These are phyloP conservation scores for Sisymbrium irio DNA, from an alignment of 345 rosid species.

Conservation along the genomic window DNA sequence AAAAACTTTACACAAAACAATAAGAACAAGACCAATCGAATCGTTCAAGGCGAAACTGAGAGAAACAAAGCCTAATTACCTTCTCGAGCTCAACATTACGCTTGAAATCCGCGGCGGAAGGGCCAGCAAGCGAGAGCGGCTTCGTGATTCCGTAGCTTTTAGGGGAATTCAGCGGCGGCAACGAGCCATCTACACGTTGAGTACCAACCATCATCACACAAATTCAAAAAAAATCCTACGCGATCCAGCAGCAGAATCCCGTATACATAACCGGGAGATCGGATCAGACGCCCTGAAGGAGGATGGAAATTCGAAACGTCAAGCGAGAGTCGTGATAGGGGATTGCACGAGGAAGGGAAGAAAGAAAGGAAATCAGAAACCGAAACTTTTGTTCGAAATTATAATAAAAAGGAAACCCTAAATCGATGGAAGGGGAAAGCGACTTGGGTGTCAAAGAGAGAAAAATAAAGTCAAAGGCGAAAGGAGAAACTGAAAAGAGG, in stretches of 20 bases:
- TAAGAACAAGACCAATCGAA: too few species aligned
- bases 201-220: conserved; percentile 50
- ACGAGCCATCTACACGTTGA: conserved; percentile 41
- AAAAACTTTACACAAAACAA: conserved; percentile 43
- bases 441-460: conserved; percentile 31
- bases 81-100: conserved; percentile 64
- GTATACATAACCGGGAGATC: conserved; percentile 17
- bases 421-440: conserved; percentile 31
- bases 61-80: conserved; percentile 39
- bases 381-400: too few species aligned
- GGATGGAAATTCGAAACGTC: not conserved
- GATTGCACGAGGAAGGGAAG: not conserved
- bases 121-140: conserved; percentile 79
- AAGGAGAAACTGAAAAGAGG: conserved; percentile 24
- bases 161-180: conserved; percentile 29
- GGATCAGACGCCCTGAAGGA: conserved; percentile 12
- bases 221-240: not conserved
- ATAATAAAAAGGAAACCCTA: too few species aligned
- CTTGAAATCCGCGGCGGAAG: conserved; percentile 64
- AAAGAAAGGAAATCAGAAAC: not conserved
- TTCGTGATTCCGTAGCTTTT: conserved; percentile 63
- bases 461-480: not conserved
- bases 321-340: not conserved
- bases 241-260: conserved; percentile 18
- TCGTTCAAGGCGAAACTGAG: too few species aligned